Percentiles rank a stretch among this genome's conserved stretches.
These are phyloP conservation scores for Tulasnella sp. DNA, from an alignment of 768 basidiomycete species.

Conservation along the genomic window DNA sequence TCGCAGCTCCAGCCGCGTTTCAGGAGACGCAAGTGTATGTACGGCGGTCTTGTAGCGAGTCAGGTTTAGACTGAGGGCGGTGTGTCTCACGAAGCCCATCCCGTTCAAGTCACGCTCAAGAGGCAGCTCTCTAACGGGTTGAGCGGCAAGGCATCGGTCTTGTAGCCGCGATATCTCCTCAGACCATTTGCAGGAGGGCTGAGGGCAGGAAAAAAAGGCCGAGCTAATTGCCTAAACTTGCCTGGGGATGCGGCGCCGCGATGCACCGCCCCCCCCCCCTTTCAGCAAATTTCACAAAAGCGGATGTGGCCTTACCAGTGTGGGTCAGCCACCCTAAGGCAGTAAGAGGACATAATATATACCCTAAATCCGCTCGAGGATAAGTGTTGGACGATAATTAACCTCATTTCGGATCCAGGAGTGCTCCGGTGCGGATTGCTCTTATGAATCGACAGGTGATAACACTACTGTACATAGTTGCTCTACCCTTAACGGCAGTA, in stretches of 20 bases:
- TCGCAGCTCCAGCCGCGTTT: conserved; percentile 39
- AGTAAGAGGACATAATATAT: too few species aligned
- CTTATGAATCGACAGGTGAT: too few species aligned
- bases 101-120: conserved; percentile 46
- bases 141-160: conserved; percentile 44
- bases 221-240: background rate
- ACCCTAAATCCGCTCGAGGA: too few species aligned
- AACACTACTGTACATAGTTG: too few species aligned
- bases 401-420: too few species aligned
- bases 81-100: conserved; percentile 67
- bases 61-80: conserved; percentile 42
- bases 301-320: too few species aligned
- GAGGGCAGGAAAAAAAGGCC: background rate
- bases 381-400: too few species aligned
- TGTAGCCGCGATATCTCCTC: conserved; percentile 58
- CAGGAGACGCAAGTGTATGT: conserved; percentile 1
- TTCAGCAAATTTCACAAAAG: too few species aligned
- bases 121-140: conserved; percentile 40
- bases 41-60: conserved; percentile 30
- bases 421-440: too few species aligned
- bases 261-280: background rate
- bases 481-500: too few species aligned
- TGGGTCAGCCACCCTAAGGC: too few species aligned
- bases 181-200: conserved; percentile 46
- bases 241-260: background rate